A percentile compares a stretch with the other conserved stretches of the same genome.
phyloP scores from a whole-genome alignment of 1,139 yeast genomes.

The Saccharomycopsis hybrid region DNA sequence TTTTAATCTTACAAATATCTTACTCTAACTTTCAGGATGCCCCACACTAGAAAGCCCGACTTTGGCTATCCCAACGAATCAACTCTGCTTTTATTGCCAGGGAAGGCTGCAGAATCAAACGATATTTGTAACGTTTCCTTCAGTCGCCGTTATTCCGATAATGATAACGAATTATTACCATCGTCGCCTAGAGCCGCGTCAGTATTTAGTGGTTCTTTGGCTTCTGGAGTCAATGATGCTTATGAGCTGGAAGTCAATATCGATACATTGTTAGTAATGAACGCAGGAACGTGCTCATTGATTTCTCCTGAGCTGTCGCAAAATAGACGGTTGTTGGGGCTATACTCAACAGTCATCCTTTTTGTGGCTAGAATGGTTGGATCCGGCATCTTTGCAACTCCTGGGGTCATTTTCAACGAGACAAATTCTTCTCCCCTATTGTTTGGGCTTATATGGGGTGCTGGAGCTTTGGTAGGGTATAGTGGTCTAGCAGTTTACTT shows the following conservation, averaged over 20 bases:
- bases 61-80: too few relatives aligned
- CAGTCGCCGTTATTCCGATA: too few relatives aligned
- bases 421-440: conserved; percentile 49
- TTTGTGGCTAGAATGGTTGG: conserved; percentile 54
- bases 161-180: too few relatives aligned
- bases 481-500: conserved; percentile 51
- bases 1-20: too few relatives aligned
- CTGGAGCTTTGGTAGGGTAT: conserved; percentile 46
- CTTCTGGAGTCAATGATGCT: conserved; percentile 7
- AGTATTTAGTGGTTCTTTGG: conserved; percentile 10
- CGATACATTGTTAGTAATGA: conserved; percentile 6
- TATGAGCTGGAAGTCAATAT: conserved; percentile 15
- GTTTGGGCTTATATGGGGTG: conserved; percentile 46
- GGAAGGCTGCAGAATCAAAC: too few relatives aligned
- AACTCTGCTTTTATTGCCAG: too few relatives aligned
- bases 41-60: too few relatives aligned
- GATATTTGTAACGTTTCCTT: too few relatives aligned
- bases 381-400: conserved; percentile 56
- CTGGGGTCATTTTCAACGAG: conserved; percentile 50
- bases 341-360: conserved; percentile 47
- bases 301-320: neutral
- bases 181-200: conserved; percentile 6
- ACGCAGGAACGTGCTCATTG: conserved; percentile 4
- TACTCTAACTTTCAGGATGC: too few relatives aligned
- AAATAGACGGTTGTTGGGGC: conserved; percentile 33